Conservation (phyloP, 371 early-diverging fungal species). For the Encephalitozoon cuniculi region DNA sequence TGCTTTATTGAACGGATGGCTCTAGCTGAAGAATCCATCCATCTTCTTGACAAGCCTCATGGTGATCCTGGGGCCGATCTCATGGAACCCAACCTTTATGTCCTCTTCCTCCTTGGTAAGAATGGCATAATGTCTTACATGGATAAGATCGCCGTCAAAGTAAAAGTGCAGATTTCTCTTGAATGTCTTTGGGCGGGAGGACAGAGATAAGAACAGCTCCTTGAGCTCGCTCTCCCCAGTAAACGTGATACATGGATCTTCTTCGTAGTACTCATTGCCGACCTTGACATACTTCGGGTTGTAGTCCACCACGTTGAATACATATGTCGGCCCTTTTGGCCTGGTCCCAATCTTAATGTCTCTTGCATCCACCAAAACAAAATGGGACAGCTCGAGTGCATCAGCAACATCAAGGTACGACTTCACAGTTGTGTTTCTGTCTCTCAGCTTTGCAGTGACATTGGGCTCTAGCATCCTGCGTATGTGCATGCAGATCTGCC, state of each 20-base stretch:
- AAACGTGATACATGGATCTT: conserved; percentile 36
- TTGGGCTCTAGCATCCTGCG: conserved; percentile 37
- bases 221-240: conserved; percentile 5
- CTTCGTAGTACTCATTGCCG: neutral
- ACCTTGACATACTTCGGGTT: conserved; percentile 14
- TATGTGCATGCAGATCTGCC: conserved; percentile 31
- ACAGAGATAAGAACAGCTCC: conserved; percentile 21
- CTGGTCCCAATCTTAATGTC: conserved; percentile 21
- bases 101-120: conserved; percentile 15
- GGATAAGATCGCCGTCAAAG: conserved; percentile 31
- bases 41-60: conserved; percentile 32
- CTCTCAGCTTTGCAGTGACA: conserved; percentile 9
- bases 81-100: conserved; percentile 29
- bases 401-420: conserved; percentile 15
- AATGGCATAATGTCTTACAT: conserved; percentile 43
- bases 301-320: conserved; percentile 43
- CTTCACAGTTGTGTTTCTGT: conserved; percentile 8
- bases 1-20: neutral
- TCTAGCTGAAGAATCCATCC: conserved; percentile 18
- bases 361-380: conserved; percentile 32
- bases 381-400: conserved; percentile 24
- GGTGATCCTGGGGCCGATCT: conserved; percentile 47
- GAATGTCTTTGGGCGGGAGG: neutral
- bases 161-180: conserved; percentile 31
- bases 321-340: conserved; percentile 28